Conservation (phyloP, 2,329 filamentous ascomycete genomes). For the Knufia fluminis region DNA sequence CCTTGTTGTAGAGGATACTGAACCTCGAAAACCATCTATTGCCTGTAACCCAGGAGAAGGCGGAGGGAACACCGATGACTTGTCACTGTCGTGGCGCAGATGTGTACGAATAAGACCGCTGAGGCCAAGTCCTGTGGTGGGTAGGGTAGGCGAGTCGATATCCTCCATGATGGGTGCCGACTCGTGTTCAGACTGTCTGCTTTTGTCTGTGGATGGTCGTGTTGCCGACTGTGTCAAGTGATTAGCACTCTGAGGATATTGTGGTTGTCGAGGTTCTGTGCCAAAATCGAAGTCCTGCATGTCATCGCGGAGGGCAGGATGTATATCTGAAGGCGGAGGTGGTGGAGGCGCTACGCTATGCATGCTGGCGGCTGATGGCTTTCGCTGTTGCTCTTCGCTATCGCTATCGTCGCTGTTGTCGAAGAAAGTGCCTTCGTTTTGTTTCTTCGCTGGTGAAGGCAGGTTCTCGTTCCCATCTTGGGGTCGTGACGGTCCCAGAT, state of each 20-base stretch:
- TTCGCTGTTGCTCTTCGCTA: conserved; percentile 31
- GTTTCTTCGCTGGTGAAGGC: neutral
- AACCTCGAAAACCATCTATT: conserved; percentile 23
- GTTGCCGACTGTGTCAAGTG: conserved; percentile 12
- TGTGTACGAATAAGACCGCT: conserved; percentile 79
- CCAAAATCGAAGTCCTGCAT: conserved; percentile 22
- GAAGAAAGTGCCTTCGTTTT: conserved; percentile 15
- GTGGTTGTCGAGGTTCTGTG: conserved; percentile 2
- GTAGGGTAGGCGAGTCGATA: conserved; percentile 68
- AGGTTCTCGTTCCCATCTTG: neutral
- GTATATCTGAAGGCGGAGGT: conserved; percentile 27
- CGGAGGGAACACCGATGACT: conserved; percentile 66
- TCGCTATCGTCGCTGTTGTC: conserved; percentile 23
- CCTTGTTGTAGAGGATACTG: conserved; percentile 26
- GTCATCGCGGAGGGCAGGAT: conserved; percentile 30
- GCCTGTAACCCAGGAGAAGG: conserved; percentile 29
- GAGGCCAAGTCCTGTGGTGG: conserved; percentile 49
- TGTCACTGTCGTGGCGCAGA: conserved; percentile 68
- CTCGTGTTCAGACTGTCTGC: neutral
- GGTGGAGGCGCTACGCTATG: conserved; percentile 9
- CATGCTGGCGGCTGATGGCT: conserved; percentile 18
- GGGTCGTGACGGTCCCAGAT: neutral
- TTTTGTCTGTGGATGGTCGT: neutral
- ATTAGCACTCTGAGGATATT: conserved; percentile 9
- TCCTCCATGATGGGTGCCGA: conserved; percentile 21